phyloP scores from a whole-genome alignment of 257 asterid genomes.

The Buddleja alternifolia region DNA sequence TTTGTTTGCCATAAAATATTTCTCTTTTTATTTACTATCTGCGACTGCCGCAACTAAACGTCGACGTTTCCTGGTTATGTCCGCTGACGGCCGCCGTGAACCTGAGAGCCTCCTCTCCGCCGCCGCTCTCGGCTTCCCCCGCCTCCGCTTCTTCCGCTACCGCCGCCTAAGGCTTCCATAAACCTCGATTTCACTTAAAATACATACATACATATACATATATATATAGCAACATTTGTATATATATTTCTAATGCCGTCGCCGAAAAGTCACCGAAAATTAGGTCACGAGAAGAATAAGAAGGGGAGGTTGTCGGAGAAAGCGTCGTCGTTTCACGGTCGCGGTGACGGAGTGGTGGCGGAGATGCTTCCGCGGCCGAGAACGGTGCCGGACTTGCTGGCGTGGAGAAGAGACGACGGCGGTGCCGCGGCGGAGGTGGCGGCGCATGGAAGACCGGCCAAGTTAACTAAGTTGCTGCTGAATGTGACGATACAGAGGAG shows the following conservation, averaged over 20 bases:
- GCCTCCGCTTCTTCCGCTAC: slow-evolving; percentile 43
- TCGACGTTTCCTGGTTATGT: slow-evolving; percentile 29
- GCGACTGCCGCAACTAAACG: no score
- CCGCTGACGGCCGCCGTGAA: slow-evolving; percentile 34
- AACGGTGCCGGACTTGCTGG: slow-evolving; percentile 56
- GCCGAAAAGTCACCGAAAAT: slow-evolving; percentile 42
- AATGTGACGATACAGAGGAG: slow-evolving; percentile 68
- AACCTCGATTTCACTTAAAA: no score
- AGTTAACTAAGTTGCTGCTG: slow-evolving; percentile 53
- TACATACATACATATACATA: not conserved
- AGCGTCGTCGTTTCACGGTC: slow-evolving; percentile 55
- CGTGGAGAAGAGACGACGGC: not conserved
- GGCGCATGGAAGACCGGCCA: slow-evolving; percentile 8
- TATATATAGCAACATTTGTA: not conserved
- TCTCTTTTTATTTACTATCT: no score
- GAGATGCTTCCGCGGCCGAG: slow-evolving; percentile 51
- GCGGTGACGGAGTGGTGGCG: slow-evolving; percentile 17
- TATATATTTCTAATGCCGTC: slow-evolving; percentile 44
- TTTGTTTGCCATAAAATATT: no score
- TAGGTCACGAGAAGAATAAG: slow-evolving; percentile 46
- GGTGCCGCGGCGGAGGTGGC: not conserved
- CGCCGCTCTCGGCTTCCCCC: slow-evolving; percentile 40
- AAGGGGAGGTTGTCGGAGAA: slow-evolving; percentile 49
- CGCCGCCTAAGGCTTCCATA: slow-evolving; percentile 39
- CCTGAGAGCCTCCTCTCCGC: slow-evolving; percentile 40